A percentile compares a stretch with the other conserved stretches of the same genome.
These are phyloP conservation scores for Papiliotrema laurentii DNA, from an alignment of 1,284 basidiomycete species.

Conservation along the genomic window DNA sequence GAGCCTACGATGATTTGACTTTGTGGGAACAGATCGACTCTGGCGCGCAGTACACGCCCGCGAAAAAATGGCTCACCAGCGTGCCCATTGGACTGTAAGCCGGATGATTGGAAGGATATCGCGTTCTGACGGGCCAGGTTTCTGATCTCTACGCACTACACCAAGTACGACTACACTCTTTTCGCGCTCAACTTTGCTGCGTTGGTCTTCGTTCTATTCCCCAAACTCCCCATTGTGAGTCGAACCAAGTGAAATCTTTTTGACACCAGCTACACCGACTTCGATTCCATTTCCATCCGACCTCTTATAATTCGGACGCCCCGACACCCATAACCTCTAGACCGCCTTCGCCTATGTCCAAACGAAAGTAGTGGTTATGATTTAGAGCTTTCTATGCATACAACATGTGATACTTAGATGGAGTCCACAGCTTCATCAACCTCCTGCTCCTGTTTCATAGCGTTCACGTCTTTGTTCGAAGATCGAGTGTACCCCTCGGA, in stretches of 20 bases:
- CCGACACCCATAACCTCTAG: slow-evolving; percentile 39
- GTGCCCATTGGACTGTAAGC: slow-evolving; percentile 87
- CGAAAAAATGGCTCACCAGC: slow-evolving; percentile 94
- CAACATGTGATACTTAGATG: background rate
- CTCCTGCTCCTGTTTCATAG: slow-evolving; percentile 31
- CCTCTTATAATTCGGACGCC: slow-evolving; percentile 15
- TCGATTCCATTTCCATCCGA: slow-evolving; percentile 45
- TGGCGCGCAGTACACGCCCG: slow-evolving; percentile 95
- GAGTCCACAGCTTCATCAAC: slow-evolving; percentile 3
- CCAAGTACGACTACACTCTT: slow-evolving; percentile 85
- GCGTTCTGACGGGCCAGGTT: slow-evolving; percentile 58
- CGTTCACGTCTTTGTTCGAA: slow-evolving; percentile 26
- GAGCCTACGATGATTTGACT: slow-evolving; percentile 95
- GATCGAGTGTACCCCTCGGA: slow-evolving; percentile 40
- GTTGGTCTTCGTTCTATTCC: slow-evolving; percentile 76
- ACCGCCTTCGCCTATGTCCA: slow-evolving; percentile 31
- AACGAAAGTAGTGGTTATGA: slow-evolving; percentile 6
- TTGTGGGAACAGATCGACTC: slow-evolving; percentile 99
- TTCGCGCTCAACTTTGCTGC: slow-evolving; percentile 89
- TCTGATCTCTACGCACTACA: slow-evolving; percentile 96
- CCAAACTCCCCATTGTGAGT: slow-evolving; percentile 73
- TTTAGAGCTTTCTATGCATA: background rate
- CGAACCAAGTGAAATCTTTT: background rate
- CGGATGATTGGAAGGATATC: background rate
- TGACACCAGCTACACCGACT: slow-evolving; percentile 45